Evolutionary conservation across 2,329 filamentous ascomycete species (phyloP), one percentile per base, ranked within the genome.

Genomic region (Neopestalotiopsis rosae): DNA sequence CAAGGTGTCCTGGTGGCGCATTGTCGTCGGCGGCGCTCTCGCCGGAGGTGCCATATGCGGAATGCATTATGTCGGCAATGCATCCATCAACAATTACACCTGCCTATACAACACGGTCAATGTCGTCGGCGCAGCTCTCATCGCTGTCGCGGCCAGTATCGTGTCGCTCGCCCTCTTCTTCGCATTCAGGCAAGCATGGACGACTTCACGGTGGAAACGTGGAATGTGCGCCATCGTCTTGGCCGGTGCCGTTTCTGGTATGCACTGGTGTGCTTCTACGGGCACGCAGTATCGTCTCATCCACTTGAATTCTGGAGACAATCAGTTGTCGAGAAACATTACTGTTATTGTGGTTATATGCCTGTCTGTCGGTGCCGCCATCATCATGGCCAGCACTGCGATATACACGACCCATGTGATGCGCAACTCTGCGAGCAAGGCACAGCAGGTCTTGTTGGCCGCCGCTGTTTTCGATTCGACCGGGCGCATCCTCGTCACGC

Each of bases 31-130:
- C 9, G 93, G 94, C 6, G 76, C 89, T 1, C 84, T 95, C 58
- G 91, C 92, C 1, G 94, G 94, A 14, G 84, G 90, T 5, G 91
- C 93, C 28, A 91, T 96, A 64, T 94, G 92, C 69, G 92, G 91
- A 40, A 96, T 97, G 94, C 93, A 97, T 78, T 97, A 96, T 75
- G 84, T 95, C 20, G 93, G 93, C n/a, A 94, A 97, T 76, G 88
- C 92, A 40, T 94, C 93, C 42, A 94, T 95, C 70, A 85, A 86
- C 34, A 95, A 97, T 77, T 97, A 96, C 76, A 80, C 77, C 4
- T 91, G 92, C 73, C 80, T 84, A 12, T 94, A 95, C 73, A 79
- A 81, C 3, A 76, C 82, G 14, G 81, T 80, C 28, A 89, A 90
- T 75, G 86, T 97, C 17, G 81, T 91, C 2, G 92, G 91, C 2